Evolutionary conservation across 768 basidiomycete genomes (phyloP).

Genomic region (Pilatotrama ljubarskyi): DNA sequence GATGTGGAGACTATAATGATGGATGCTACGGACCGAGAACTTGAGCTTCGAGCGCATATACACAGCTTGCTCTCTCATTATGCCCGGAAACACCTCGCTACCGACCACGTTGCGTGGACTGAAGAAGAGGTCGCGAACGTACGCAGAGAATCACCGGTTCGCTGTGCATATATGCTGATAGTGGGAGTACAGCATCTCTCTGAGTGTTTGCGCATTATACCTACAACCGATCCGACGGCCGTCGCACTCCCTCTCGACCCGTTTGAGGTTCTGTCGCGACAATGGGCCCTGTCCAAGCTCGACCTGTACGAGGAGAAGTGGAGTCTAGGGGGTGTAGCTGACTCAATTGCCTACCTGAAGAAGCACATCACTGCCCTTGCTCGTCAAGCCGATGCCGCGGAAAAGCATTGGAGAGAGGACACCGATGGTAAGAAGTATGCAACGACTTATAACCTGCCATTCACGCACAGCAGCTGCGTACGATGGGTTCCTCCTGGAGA

Average conservation of each 20-base stretch:
- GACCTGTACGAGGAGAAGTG: slow-evolving; percentile 49
- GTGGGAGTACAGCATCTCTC: slow-evolving; percentile 40
- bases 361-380: slow-evolving; percentile 19
- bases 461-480: neutral
- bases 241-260: slow-evolving; percentile 57
- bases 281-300: slow-evolving; percentile 36
- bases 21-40: slow-evolving; percentile 22
- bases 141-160: neutral
- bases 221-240: slow-evolving; percentile 51
- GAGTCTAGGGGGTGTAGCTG: slow-evolving; percentile 25
- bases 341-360: slow-evolving; percentile 14
- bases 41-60: slow-evolving; percentile 45
- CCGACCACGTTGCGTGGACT: slow-evolving; percentile 56
- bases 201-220: slow-evolving; percentile 42
- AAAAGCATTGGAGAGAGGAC: slow-evolving; percentile 36
- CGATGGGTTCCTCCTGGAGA: slow-evolving; percentile 5
- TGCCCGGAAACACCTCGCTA: slow-evolving; percentile 51
- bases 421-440: slow-evolving; percentile 19
- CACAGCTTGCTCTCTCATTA: slow-evolving; percentile 56
- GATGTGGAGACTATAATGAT: neutral
- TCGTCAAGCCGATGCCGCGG: slow-evolving; percentile 11
- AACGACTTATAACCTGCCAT: neutral
- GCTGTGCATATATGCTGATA: neutral
- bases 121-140: slow-evolving; percentile 50
- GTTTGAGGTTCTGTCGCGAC: slow-evolving; percentile 43